phyloP scores from a whole-genome alignment of 1,139 yeast species.

The Zygosaccharomyces pseudobailii region DNA sequence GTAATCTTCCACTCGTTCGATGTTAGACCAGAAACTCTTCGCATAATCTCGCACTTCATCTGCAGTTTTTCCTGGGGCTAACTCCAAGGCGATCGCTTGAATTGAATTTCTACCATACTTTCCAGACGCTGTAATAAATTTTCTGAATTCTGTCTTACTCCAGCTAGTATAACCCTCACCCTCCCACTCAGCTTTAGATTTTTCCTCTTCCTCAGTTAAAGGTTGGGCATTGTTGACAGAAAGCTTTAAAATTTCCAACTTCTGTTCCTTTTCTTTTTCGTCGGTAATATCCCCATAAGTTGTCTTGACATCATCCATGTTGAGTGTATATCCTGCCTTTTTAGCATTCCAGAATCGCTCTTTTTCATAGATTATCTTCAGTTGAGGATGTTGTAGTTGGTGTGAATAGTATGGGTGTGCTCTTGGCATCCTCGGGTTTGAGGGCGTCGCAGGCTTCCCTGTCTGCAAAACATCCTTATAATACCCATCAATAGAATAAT shows the following conservation, averaged over 20 bases:
- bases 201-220: constrained; percentile 63
- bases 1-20: constrained; percentile 63
- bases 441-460: constrained; percentile 51
- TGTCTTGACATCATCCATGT: constrained; percentile 36
- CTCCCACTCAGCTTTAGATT: constrained; percentile 49
- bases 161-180: constrained; percentile 58
- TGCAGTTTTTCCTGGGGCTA: constrained; percentile 52
- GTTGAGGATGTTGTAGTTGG: constrained; percentile 62
- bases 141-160: constrained; percentile 69
- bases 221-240: constrained; percentile 63
- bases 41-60: constrained; percentile 69
- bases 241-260: constrained; percentile 53
- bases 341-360: constrained; percentile 47
- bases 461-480: constrained; percentile 74
- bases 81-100: constrained; percentile 55
- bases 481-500: constrained; percentile 72
- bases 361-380: constrained; percentile 58
- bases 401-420: constrained; percentile 65
- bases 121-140: constrained; percentile 54
- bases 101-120: constrained; percentile 69
- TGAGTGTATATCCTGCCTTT: constrained; percentile 32
- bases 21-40: constrained; percentile 60
- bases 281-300: constrained; percentile 37
- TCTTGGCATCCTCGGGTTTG: constrained; percentile 59
- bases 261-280: constrained; percentile 40